Evolutionary conservation across 768 basidiomycete species (phyloP), one percentile per base, ranked within the genome.

Genomic region (Baorangia bicolor): DNA sequence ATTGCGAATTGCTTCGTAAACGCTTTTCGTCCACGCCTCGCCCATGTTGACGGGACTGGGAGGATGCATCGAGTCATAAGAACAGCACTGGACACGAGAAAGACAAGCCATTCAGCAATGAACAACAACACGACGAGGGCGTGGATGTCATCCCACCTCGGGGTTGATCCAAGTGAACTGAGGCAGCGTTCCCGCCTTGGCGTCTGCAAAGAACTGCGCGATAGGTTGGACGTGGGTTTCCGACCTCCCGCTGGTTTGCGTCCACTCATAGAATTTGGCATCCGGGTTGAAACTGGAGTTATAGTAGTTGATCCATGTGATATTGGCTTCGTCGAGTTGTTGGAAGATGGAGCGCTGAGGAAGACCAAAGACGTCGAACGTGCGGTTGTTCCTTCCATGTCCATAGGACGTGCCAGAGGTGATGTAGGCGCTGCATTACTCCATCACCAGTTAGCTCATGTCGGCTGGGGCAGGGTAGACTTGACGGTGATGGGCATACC

Each of bases 331-430:
- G 25, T 67, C 66, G 43, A 67, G 61, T 18, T 67, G 66, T 31
- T 66, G 66, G 18, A 67, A 67, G 35, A 67, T 68, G 40, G 66
- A 67, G 9, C 65, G 63, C 14, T 68, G 66, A 6, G 65, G 65
- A 10, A 67, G 63, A 4, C 56, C 63, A 49, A 63, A 67, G 20
- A 53, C 14, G 0, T 39, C 2, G 52, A 68, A 67, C 8, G 63
- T 27, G 3, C 0, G 10, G 4, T 67, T 34, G 37, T 67, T 67
- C 10, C 3, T 41, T n/a, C 65, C 65, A 18, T 68, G 65, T 6
- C 65, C 65, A 16, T 67, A 9, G 3, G 66, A 67, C 3, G 66
- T 68, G 33, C 65, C 65, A 38, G 65, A 67, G 25, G 65, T 67
- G 7, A 67, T 63, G 34, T 67, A 67, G 4, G 65, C 65, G 2